Evolutionary conservation across 1,284 basidiomycete genomes (phyloP).

Genomic region (Anthracocystis walkeri): DNA sequence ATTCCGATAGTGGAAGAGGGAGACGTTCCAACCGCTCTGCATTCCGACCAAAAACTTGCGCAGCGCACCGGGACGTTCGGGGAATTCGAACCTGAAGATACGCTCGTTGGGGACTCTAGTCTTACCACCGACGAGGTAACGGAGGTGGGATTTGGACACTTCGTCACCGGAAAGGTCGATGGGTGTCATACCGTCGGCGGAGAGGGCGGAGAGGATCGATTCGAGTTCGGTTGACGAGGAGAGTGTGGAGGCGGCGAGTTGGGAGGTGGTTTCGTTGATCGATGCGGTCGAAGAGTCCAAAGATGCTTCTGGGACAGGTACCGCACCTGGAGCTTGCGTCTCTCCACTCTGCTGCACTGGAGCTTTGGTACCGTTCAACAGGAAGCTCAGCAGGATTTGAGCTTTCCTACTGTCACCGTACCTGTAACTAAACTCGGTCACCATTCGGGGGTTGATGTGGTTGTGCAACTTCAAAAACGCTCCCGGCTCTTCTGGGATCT

Average conservation of each 20-base stretch:
- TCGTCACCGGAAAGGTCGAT: constrained; percentile 94
- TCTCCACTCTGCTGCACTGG: constrained; percentile 5
- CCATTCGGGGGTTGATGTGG: constrained; percentile 86
- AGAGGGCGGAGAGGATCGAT: constrained; percentile 72
- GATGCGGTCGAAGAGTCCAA: constrained; percentile 10
- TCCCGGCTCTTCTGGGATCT: constrained; percentile 90
- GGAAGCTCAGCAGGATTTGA: constrained; percentile 91
- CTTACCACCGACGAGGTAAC: constrained; percentile 86
- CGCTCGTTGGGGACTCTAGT: constrained; percentile 82
- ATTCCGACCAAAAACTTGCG: constrained; percentile 81
- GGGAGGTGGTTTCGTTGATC: constrained; percentile 1
- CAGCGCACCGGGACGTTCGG: constrained; percentile 91
- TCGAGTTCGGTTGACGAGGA: constrained; percentile 39
- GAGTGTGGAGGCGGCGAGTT: background rate
- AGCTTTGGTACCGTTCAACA: constrained; percentile 72
- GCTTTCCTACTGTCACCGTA: constrained; percentile 75
- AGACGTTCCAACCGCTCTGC: constrained; percentile 90
- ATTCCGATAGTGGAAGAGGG: constrained; percentile 96
- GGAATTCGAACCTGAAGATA: constrained; percentile 95
- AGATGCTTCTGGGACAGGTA: constrained; percentile 25
- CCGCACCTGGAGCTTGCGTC: constrained; percentile 19
- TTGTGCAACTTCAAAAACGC: constrained; percentile 90
- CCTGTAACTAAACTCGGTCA: constrained; percentile 98
- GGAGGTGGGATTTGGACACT: constrained; percentile 90
- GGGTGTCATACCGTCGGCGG: constrained; percentile 79